Evolutionary conservation across 78 protist genomes (phyloP).

Genomic region (Emiliania huxleyi): DNA sequence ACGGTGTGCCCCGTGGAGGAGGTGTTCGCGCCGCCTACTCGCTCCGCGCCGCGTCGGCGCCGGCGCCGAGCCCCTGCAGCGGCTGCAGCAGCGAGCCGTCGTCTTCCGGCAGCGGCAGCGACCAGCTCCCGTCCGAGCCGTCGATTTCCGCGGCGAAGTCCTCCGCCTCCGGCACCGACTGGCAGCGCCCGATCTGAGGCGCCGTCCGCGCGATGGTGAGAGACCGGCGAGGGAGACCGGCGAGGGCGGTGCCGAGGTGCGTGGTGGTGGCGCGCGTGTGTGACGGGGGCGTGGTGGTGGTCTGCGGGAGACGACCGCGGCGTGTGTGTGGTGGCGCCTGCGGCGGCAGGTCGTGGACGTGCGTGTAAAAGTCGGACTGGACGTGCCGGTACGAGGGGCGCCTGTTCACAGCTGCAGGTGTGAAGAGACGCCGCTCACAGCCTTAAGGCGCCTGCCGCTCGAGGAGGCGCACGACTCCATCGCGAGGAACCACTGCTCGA

Average conservation of each 20-base stretch:
- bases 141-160: background rate
- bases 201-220: too few species aligned
- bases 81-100: background rate
- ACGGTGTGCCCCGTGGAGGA: too few species aligned
- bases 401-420: too few species aligned
- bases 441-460: too few species aligned
- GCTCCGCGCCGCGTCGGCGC: background rate
- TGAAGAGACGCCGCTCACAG: too few species aligned
- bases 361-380: conserved; percentile 38
- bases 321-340: background rate
- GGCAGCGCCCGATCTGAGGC: conserved; percentile 9
- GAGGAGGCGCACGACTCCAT: too few species aligned
- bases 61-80: background rate
- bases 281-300: background rate
- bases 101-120: background rate
- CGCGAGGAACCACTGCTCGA: conserved; percentile 14
- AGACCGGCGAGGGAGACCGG: too few species aligned
- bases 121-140: background rate
- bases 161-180: background rate
- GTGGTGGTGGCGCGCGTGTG: background rate
- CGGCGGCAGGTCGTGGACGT: conserved; percentile 44
- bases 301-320: background rate
- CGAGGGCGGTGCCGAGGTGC: background rate
- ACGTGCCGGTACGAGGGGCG: background rate
- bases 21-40: conserved; percentile 18